Conservation (phyloP, 116 monocot genomes). For the Phalaenopsis hybrid region DNA sequence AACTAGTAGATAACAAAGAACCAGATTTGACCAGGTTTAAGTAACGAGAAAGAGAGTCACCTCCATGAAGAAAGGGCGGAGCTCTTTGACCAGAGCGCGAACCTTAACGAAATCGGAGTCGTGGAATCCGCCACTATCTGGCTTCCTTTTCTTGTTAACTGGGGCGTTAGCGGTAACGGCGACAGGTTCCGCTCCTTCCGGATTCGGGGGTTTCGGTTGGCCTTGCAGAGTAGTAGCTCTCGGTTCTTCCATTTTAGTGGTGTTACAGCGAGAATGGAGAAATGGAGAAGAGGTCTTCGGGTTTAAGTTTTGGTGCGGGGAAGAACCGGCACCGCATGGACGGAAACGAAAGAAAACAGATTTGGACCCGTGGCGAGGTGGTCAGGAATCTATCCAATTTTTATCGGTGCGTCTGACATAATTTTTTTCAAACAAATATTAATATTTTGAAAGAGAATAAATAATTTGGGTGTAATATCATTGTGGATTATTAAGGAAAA, state of each 20-base stretch:
- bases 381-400: no score
- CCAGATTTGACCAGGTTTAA: background rate
- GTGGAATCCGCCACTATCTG: background rate
- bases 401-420: no score
- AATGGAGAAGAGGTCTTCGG: background rate
- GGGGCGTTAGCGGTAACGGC: background rate
- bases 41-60: background rate
- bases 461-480: no score
- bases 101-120: conserved; percentile 15
- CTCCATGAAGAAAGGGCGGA: conserved; percentile 24
- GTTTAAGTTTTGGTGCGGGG: background rate
- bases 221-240: background rate
- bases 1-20: background rate
- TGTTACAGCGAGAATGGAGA: background rate
- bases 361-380: no score
- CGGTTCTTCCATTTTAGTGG: background rate
- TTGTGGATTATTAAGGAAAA: no score
- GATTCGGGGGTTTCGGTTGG: background rate
- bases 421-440: no score
- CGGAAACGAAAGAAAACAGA: no score
- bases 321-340: background rate
- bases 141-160: conserved; percentile 13
- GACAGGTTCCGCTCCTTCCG: background rate
- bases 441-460: no score
- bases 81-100: conserved; percentile 18